Base-by-base conservation (phyloP, 805 yeast species). In the Nakazawaea anatomiae region DNA sequence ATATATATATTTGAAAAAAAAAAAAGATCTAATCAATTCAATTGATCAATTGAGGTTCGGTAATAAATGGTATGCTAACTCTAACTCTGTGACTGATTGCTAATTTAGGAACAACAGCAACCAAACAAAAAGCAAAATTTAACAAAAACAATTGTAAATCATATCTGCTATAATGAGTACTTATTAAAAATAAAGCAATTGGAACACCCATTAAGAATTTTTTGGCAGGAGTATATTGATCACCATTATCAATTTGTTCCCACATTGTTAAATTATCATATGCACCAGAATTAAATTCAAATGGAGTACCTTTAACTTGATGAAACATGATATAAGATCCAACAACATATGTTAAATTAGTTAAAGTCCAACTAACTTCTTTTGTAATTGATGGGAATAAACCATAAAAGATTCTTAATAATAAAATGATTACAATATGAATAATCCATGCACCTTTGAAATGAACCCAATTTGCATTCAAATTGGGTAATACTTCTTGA, bases 281-380 rank as follows among this genome's bases (percentile, higher is more conserved):
- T 0, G 97, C 98, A 42, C 99, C 99, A 40, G 87, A 85, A 64
- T 91, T 94, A 72, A 92, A 91, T 60, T 94, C 99, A 64, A 92
- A 94, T 0, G 99, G 99, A 2, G 96, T 90, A 39, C 99, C 99
- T 62, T 92, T 94, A 43, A 94, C 89, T 65, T 88, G 85, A 67
- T 92, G 99, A 66, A 92, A 94, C 98, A 92, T 94, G 55, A 92
- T 81, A 66, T 90, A 94, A 0, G 95, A 84, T 4, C 97, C 98
- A 57, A 87, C 80, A 50, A 87, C 92, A 66, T 92, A 92, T 5
- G 96, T 84, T 47, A 86, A 78, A 64, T 92, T 94, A 6, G 98
- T 92, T 57, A 94, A 69, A 2, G 98, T 89, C 99, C 99, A 92
- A 53, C 87, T 79, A 76, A 90, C 78, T 65, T 91, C 95, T 52